phyloP scores from a whole-genome alignment of 2,329 filamentous ascomycete genomes.

The Teratosphaeria destructans region DNA sequence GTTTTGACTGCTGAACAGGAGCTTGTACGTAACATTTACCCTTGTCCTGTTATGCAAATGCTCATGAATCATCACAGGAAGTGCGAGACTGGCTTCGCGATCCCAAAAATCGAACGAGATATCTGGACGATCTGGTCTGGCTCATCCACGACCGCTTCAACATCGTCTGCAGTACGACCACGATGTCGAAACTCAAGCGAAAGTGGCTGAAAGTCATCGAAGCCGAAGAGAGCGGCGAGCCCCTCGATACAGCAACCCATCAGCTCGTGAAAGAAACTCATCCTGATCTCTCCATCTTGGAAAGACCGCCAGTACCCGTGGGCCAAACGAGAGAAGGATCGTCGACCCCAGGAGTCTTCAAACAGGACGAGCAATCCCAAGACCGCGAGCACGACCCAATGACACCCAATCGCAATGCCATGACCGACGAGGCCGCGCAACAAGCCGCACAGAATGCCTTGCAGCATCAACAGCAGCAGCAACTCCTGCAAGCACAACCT shows the following conservation, averaged over 20 bases:
- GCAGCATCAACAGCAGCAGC: not conserved
- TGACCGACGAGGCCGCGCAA: not conserved
- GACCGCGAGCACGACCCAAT: not conserved
- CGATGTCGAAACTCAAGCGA: constrained; percentile 26
- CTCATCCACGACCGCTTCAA: constrained; percentile 24
- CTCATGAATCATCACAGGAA: constrained; percentile 12
- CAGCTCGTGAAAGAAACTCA: constrained; percentile 18
- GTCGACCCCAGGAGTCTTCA: not conserved
- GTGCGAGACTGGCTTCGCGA: constrained; percentile 23
- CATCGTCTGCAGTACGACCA: constrained; percentile 25
- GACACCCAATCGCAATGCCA: not conserved
- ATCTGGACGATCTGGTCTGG: constrained; percentile 25
- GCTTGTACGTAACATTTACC: constrained; percentile 15
- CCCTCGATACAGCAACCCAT: constrained; percentile 17
- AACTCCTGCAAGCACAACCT: not conserved
- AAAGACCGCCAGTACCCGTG: not conserved
- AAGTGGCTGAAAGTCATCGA: constrained; percentile 26
- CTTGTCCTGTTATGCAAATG: not conserved
- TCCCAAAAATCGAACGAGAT: constrained; percentile 21
- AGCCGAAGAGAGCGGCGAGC: constrained; percentile 20
- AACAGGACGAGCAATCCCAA: not conserved
- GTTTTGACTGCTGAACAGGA: constrained; percentile 24
- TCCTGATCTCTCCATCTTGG: constrained; percentile 16
- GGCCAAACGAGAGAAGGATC: not conserved
- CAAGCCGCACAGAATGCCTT: not conserved